Percentiles rank a stretch among this genome's conserved stretches.
Conservation (phyloP, 305 asterid species). For the Ruellia speciosa region DNA sequence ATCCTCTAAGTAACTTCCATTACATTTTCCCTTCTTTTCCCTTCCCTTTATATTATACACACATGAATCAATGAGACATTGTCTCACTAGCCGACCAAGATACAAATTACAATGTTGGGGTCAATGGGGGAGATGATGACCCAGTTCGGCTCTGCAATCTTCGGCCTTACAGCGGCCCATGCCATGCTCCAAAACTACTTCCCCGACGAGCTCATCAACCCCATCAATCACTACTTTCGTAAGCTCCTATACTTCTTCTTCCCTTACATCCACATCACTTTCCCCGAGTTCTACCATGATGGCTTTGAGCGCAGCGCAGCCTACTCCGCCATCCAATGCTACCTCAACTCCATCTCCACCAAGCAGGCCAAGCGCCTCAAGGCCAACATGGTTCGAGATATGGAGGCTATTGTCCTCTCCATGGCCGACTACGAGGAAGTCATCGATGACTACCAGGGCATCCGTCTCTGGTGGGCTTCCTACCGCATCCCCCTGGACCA, state of each 20-base stretch:
- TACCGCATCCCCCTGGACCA: not conserved
- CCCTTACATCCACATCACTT: slow-evolving; percentile 44
- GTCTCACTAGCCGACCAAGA: too few relatives aligned
- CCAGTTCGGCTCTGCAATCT: slow-evolving; percentile 33
- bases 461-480: slow-evolving; percentile 41
- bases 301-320: slow-evolving; percentile 39
- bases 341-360: slow-evolving; percentile 36
- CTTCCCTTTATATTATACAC: too few relatives aligned
- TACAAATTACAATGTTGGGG: slow-evolving; percentile 17
- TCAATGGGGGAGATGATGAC: slow-evolving; percentile 31
- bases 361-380: slow-evolving; percentile 38
- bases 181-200: slow-evolving; percentile 50
- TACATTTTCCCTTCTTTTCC: too few relatives aligned
- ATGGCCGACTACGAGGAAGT: slow-evolving; percentile 51
- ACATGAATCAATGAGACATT: too few relatives aligned
- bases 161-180: slow-evolving; percentile 33
- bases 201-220: slow-evolving; percentile 31
- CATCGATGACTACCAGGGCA: slow-evolving; percentile 27
- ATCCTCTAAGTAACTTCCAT: too few relatives aligned
- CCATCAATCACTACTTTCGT: slow-evolving; percentile 27
- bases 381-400: slow-evolving; percentile 33
- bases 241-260: slow-evolving; percentile 23
- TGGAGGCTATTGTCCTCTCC: slow-evolving; percentile 32
- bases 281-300: slow-evolving; percentile 36
- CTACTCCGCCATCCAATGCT: slow-evolving; percentile 36